These are phyloP conservation scores for Neopestalotiopsis clavispora DNA, from an alignment of 2,329 filamentous ascomycete genomes.

Conservation along the genomic window DNA sequence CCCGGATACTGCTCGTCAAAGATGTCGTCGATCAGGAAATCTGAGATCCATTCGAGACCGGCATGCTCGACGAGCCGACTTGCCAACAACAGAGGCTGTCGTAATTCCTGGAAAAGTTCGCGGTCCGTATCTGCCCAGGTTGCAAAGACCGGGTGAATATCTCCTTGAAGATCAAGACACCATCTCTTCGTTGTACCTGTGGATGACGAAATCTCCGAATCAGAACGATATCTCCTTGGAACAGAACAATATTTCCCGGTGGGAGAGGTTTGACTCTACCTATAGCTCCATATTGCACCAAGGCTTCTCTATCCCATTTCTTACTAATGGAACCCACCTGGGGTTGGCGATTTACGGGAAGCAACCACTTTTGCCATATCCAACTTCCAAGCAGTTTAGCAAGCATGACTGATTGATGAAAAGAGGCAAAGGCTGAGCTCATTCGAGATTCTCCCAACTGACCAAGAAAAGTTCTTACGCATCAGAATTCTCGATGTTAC, in stretches of 20 bases:
- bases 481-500: no score
- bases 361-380: slow-evolving; percentile 3
- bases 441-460: neutral
- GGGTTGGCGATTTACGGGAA: slow-evolving; percentile 16
- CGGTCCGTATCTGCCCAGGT: slow-evolving; percentile 30
- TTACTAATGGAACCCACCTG: slow-evolving; percentile 33
- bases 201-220: neutral
- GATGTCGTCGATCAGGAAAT: slow-evolving; percentile 38
- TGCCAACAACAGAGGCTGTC: slow-evolving; percentile 37
- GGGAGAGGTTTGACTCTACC: slow-evolving; percentile 25
- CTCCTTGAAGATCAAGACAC: slow-evolving; percentile 29
- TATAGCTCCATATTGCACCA: slow-evolving; percentile 34
- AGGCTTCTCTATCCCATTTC: slow-evolving; percentile 34
- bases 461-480: neutral
- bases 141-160: slow-evolving; percentile 35
- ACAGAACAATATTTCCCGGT: neutral
- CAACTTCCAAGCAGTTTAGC: neutral
- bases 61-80: slow-evolving; percentile 33
- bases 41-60: slow-evolving; percentile 38
- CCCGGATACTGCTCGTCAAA: slow-evolving; percentile 35
- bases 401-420: neutral
- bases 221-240: neutral
- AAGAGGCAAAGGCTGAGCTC: neutral
- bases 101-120: slow-evolving; percentile 29
- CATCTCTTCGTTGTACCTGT: slow-evolving; percentile 29